These are phyloP conservation scores for Globisporangium carolinianum DNA, from an alignment of 352 stramenopile species.

Conservation along the genomic window DNA sequence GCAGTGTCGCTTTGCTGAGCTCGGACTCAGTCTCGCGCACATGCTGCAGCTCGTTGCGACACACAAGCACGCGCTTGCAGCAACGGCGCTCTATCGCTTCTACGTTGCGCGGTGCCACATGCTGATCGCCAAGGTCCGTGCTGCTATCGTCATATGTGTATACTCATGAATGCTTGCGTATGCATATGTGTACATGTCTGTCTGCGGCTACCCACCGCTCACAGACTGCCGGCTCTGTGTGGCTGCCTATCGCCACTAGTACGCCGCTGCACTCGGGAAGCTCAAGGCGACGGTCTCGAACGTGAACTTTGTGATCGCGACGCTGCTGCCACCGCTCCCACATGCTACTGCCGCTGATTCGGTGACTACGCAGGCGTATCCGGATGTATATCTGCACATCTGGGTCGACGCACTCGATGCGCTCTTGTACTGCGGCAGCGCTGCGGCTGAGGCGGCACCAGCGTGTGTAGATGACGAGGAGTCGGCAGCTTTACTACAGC, in stretches of 20 bases:
- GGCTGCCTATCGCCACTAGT: slow-evolving; percentile 22
- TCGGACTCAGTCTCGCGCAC: slow-evolving; percentile 50
- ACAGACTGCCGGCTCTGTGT: too few species aligned
- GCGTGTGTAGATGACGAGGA: too few species aligned
- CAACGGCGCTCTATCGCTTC: slow-evolving; percentile 38
- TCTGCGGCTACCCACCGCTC: too few species aligned
- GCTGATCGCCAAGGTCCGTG: slow-evolving; percentile 63
- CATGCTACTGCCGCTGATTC: slow-evolving; percentile 9
- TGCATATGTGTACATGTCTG: too few species aligned
- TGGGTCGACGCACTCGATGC: slow-evolving; percentile 59
- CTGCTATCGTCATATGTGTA: neutral
- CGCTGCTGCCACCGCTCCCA: slow-evolving; percentile 29
- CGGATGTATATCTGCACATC: slow-evolving; percentile 38
- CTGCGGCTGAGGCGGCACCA: slow-evolving; percentile 1
- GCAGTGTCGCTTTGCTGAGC: slow-evolving; percentile 60
- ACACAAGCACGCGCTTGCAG: slow-evolving; percentile 38
- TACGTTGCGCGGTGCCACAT: slow-evolving; percentile 50
- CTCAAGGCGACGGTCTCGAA: slow-evolving; percentile 42
- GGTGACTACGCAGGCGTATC: slow-evolving; percentile 16
- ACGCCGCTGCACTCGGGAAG: slow-evolving; percentile 46
- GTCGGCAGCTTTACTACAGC: slow-evolving; percentile 1
- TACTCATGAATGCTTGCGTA: too few species aligned
- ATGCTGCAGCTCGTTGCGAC: slow-evolving; percentile 47
- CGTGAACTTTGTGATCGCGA: slow-evolving; percentile 45
- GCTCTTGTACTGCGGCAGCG: slow-evolving; percentile 34